Base-by-base conservation (phyloP, 768 basidiomycete species). In the Boletus pseudopeckii region DNA sequence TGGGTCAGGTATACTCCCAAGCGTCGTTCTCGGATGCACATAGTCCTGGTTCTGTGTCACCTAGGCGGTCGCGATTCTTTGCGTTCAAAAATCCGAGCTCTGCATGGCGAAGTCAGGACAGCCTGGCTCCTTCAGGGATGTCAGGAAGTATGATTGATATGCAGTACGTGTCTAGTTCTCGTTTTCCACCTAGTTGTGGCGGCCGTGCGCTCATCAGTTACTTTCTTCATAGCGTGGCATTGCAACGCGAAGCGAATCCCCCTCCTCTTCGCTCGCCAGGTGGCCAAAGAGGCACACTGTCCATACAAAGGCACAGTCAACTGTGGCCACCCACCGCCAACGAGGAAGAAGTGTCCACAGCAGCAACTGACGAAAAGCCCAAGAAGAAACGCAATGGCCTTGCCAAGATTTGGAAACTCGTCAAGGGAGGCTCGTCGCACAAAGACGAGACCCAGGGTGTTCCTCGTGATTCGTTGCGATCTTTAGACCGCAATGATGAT, bases 131-230 rank as follows among this genome's bases (percentile, higher is more conserved):
- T n/a, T 89, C 90, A 28, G 88, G 86, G 8, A 79, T 87, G 66
- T 86, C 87, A 4, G 91, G 91, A 49, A 93, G 91, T 63, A 91
- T 93, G 89, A 73, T 92, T 59, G 88, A 92, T 68, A 92, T 93
- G 91, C 91, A 93, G 90, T 92, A 73, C 58, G 89, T 84, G 41
- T 53, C 22, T 45, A 9, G 17, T 41, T 58, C n/a, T 48, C 52
- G n/a, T 52, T 55, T 55, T 14, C 17, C 24, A n/a, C 11, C 13
- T 13, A 9, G 30, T 49, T 43, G 14, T 46, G 10, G 36, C 20
- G 49, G 18, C 26, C 7, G 33, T 55, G 36, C n/a, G 13, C 44
- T 60, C 48, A 68, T 48, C 41, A 17, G 39, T 13, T 45, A 22
- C 43, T 52, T 15, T 28, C 36, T 53, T 41, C 45, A 10, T 59